A percentile compares a stretch with the other conserved stretches of the same genome.
Evolutionary conservation across 805 yeast genomes (phyloP).

Genomic region (Starmerella khaoyaiensis): DNA sequence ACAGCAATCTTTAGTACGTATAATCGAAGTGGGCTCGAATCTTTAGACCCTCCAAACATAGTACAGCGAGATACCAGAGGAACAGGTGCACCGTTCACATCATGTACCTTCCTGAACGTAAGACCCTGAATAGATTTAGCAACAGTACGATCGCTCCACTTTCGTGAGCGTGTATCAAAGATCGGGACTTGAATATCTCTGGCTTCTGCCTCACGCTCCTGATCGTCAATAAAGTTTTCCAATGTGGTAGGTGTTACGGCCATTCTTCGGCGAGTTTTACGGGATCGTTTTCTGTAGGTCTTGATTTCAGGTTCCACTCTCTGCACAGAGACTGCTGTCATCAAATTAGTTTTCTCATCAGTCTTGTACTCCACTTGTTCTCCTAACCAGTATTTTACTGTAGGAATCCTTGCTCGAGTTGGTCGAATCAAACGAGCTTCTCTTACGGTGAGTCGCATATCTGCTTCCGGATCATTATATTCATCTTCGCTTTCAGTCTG

Average conservation of each 20-base stretch:
- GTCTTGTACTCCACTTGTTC: constrained; percentile 17
- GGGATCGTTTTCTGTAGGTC: constrained; percentile 6
- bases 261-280: constrained; percentile 9
- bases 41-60: constrained; percentile 7
- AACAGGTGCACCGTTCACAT: constrained; percentile 6
- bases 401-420: constrained; percentile 17
- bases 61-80: constrained; percentile 8
- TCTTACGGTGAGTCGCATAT: constrained; percentile 1
- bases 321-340: constrained; percentile 18
- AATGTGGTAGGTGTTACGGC: too few species aligned
- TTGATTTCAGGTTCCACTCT: constrained; percentile 15
- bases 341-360: constrained; percentile 8
- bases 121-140: constrained; percentile 14
- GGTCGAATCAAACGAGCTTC: constrained; percentile 8
- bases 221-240: constrained; percentile 1
- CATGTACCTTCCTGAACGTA: constrained; percentile 7
- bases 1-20: constrained; percentile 13
- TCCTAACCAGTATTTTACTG: constrained; percentile 17
- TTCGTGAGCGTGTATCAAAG: constrained; percentile 4
- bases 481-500: constrained; percentile 8
- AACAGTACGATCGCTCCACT: constrained; percentile 14
- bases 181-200: constrained; percentile 13
- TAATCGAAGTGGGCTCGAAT: constrained; percentile 8
- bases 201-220: constrained; percentile 6
- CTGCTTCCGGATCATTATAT: constrained; percentile 7